phyloP scores from a whole-genome alignment of 2,329 filamentous ascomycete genomes.

The Hypomyces rosellus region DNA sequence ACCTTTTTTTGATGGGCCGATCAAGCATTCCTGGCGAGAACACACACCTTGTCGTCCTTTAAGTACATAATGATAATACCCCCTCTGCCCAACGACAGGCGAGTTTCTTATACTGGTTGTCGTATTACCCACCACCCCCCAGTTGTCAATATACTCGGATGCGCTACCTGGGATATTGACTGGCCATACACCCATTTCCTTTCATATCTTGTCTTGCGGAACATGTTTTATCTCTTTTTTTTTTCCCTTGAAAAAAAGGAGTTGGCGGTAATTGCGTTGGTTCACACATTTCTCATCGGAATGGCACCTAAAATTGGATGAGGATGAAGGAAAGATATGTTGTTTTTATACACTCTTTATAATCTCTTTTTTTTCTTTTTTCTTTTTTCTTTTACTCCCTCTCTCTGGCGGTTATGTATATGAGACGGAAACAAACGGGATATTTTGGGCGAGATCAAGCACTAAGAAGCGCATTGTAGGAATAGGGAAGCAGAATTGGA shows the following conservation, averaged over 20 bases:
- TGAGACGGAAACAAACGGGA: not conserved
- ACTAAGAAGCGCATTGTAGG: not conserved
- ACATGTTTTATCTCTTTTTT: not conserved
- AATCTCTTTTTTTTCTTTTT: not conserved
- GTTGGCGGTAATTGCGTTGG: not conserved
- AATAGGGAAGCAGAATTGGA: not conserved
- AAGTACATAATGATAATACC: slow-evolving; percentile 31
- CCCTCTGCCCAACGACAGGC: slow-evolving; percentile 11
- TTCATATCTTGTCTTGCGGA: not conserved
- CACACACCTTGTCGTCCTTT: slow-evolving; percentile 12
- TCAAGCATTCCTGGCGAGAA: not conserved
- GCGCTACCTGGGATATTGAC: no score
- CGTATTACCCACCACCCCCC: no score
- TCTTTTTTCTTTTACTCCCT: no score
- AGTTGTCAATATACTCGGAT: no score
- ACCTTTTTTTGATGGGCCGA: slow-evolving; percentile 2
- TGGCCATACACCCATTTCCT: not conserved
- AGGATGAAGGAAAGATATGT: not conserved
- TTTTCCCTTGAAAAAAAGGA: slow-evolving; percentile 1
- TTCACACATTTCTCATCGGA: not conserved
- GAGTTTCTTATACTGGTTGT: not conserved
- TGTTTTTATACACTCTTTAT: not conserved
- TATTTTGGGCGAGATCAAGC: not conserved
- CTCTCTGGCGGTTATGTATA: not conserved
- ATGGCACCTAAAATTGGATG: not conserved